Evolutionary conservation across 1,284 basidiomycete species (phyloP).

Genomic region (Rhodotorula sp.): DNA sequence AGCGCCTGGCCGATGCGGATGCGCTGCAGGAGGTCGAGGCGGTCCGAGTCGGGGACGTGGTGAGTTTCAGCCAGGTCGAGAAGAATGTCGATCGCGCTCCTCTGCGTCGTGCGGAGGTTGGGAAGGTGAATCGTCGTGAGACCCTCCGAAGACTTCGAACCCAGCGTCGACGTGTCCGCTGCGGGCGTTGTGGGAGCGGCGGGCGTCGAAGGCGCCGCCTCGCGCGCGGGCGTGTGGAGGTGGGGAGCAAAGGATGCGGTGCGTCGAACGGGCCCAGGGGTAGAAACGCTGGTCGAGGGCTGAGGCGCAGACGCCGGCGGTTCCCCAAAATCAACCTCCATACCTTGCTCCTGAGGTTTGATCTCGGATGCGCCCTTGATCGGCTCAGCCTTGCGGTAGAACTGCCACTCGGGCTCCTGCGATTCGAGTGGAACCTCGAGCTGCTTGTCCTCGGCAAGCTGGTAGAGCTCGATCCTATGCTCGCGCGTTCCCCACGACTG

Average conservation of each 20-base stretch:
- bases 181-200: slow-evolving; percentile 3
- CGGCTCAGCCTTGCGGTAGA: slow-evolving; percentile 46
- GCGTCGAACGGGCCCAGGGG: slow-evolving; percentile 31
- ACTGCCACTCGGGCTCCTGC: slow-evolving; percentile 51
- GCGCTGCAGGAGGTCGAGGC: slow-evolving; percentile 83
- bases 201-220: slow-evolving; percentile 20
- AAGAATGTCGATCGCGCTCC: slow-evolving; percentile 57
- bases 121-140: slow-evolving; percentile 48
- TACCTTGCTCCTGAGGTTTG: slow-evolving; percentile 24
- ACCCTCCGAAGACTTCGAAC: slow-evolving; percentile 45
- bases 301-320: neutral
- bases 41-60: slow-evolving; percentile 75
- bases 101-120: slow-evolving; percentile 34
- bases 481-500: slow-evolving; percentile 45
- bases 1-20: slow-evolving; percentile 72
- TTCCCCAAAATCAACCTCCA: slow-evolving; percentile 18
- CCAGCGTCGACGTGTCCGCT: slow-evolving; percentile 5
- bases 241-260: slow-evolving; percentile 25
- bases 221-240: slow-evolving; percentile 8
- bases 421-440: slow-evolving; percentile 46
- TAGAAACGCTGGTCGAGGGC: slow-evolving; percentile 3
- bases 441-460: slow-evolving; percentile 46
- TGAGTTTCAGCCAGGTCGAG: slow-evolving; percentile 70
- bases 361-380: slow-evolving; percentile 18
- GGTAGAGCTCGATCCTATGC: slow-evolving; percentile 50